These are phyloP conservation scores for Pseudocercospora musae DNA, from an alignment of 2,329 filamentous ascomycete genomes.

Conservation along the genomic window DNA sequence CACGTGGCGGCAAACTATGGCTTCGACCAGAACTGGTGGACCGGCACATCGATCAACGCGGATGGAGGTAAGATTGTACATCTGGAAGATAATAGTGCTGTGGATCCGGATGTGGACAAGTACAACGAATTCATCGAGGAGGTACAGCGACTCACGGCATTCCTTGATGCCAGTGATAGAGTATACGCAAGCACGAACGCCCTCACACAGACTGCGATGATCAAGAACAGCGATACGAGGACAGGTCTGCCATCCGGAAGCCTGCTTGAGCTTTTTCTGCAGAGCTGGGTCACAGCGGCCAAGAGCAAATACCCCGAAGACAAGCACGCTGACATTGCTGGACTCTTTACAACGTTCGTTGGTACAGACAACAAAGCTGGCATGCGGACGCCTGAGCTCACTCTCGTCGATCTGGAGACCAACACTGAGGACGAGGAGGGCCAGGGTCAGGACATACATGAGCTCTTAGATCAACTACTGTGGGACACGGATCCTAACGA, in stretches of 20 bases:
- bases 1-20: constrained; percentile 51
- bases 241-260: constrained; percentile 7
- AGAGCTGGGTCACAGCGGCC: constrained; percentile 25
- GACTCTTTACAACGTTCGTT: constrained; percentile 29
- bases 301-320: constrained; percentile 6
- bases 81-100: constrained; percentile 30
- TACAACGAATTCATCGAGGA: constrained; percentile 54
- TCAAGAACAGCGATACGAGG: constrained; percentile 16
- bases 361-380: constrained; percentile 25
- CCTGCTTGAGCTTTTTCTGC: constrained; percentile 24
- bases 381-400: constrained; percentile 21
- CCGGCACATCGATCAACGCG: constrained; percentile 49
- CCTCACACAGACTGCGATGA: constrained; percentile 35
- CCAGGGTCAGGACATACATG: constrained; percentile 20
- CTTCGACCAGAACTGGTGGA: constrained; percentile 60
- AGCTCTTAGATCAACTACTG: constrained; percentile 31
- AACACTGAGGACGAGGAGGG: constrained; percentile 14
- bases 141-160: constrained; percentile 60
- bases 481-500: constrained; percentile 31
- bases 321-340: constrained; percentile 12
- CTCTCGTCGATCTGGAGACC: constrained; percentile 19
- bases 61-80: constrained; percentile 49
- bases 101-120: constrained; percentile 30
- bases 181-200: constrained; percentile 57
- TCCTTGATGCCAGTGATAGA: constrained; percentile 56